Percentiles rank a stretch among this genome's conserved stretches.
These are phyloP conservation scores for Cryphonectria carpinicola DNA, from an alignment of 2,329 filamentous ascomycete species.

Conservation along the genomic window DNA sequence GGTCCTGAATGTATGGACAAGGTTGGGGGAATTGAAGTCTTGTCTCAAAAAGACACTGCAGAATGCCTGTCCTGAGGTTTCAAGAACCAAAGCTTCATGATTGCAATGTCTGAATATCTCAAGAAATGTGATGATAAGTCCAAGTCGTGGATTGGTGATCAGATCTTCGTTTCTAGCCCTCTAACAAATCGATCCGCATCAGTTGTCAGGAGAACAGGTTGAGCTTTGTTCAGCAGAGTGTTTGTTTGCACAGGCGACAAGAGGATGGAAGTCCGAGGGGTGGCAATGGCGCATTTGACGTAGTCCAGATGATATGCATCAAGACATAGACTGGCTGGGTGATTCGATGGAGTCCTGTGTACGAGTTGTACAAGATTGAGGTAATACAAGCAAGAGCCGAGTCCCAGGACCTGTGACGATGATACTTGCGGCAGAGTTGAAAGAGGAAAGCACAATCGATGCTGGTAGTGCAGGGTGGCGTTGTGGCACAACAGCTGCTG, in stretches of 20 bases:
- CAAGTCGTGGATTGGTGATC: background rate
- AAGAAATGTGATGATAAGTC: background rate
- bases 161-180: background rate
- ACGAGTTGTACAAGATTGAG: background rate
- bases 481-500: background rate
- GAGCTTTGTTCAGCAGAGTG: background rate
- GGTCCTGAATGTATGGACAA: background rate
- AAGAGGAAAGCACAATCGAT: conserved; percentile 18
- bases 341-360: background rate
- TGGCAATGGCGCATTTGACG: background rate
- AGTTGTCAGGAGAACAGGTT: background rate
- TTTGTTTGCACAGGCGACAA: background rate
- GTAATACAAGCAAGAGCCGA: background rate
- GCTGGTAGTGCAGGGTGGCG: background rate
- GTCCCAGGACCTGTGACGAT: background rate
- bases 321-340: background rate
- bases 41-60: conserved; percentile 13
- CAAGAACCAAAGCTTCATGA: conserved; percentile 19
- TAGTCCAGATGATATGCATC: background rate
- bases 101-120: background rate
- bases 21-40: conserved; percentile 1
- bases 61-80: conserved; percentile 18
- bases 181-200: background rate
- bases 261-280: background rate
- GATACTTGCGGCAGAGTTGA: background rate